Evolutionary conservation across 2,329 filamentous ascomycete species (phyloP).

Genomic region (Teratosphaeriaceae sp.): DNA sequence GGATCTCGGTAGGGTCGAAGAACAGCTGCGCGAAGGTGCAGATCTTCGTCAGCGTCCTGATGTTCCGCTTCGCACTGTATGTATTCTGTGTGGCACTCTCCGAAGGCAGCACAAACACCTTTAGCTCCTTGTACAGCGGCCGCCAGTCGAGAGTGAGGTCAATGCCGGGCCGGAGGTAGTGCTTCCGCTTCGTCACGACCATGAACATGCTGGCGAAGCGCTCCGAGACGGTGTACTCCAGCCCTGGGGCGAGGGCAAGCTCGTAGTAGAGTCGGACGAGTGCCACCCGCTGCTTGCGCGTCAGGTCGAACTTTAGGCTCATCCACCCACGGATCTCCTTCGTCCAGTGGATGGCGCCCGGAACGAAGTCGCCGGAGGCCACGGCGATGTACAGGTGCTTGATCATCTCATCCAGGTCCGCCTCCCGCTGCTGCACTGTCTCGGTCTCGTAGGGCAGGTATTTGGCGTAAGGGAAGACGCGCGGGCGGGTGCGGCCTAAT

Average conservation of each 20-base stretch:
- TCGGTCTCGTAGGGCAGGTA: slow-evolving; percentile 88
- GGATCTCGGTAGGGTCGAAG: slow-evolving; percentile 82
- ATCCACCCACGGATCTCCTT: slow-evolving; percentile 94
- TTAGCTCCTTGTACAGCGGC: slow-evolving; percentile 87
- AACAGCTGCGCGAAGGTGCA: slow-evolving; percentile 87
- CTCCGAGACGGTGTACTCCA: slow-evolving; percentile 76
- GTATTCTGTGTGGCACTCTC: slow-evolving; percentile 64
- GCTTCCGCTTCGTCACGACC: slow-evolving; percentile 92
- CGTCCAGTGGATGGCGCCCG: slow-evolving; percentile 94
- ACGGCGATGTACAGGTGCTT: slow-evolving; percentile 91
- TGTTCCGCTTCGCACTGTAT: slow-evolving; percentile 52
- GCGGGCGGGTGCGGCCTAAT: slow-evolving; percentile 65
- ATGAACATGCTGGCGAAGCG: slow-evolving; percentile 97
- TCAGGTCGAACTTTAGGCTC: slow-evolving; percentile 94
- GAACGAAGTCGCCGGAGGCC: slow-evolving; percentile 86
- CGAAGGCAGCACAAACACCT: slow-evolving; percentile 77
- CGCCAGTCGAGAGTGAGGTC: slow-evolving; percentile 92
- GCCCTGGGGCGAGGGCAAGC: slow-evolving; percentile 79
- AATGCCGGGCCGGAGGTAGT: slow-evolving; percentile 84
- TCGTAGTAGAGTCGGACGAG: slow-evolving; percentile 92
- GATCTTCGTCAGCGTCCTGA: slow-evolving; percentile 75
- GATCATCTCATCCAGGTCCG: slow-evolving; percentile 77
- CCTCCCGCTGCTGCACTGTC: slow-evolving; percentile 67
- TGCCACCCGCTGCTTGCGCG: slow-evolving; percentile 71
- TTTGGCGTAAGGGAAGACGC: slow-evolving; percentile 88